Base-by-base conservation (phyloP, 2,329 filamentous ascomycete species). In the Apiospora saccharicola region DNA sequence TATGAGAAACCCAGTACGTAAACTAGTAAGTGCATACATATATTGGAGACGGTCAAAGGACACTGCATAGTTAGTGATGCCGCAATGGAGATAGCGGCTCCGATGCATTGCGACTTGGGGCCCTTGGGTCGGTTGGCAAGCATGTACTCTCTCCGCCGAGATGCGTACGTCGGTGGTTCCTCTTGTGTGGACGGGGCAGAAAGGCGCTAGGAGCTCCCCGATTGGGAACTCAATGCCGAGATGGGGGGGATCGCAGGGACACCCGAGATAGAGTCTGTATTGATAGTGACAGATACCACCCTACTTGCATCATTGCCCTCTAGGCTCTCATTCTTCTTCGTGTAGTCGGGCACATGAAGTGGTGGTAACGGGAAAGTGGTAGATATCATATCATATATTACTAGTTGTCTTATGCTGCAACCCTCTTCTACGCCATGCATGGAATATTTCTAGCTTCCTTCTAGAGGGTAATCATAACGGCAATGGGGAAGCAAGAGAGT, bases 381-480 rank as follows among this genome's bases (percentile, higher is more conserved):
- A 64, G 13, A 57, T 41, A 64, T 64, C 57, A 64, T 64, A 64
- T 41, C 57, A 41, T 64, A 41, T 41, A 22, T 3, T 41, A 13
- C 34, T n/a, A 64, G 34, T 37, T 22, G 57, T 37, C n/a, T 14
- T 13, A 12, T 24, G 34, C 34, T 41, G 34, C 57, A n/a, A 64
- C 57, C 30, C 57, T 41, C 34, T 6, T 41, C 37, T 4, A 37
- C 22, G 30, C 34, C 8, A 64, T 64, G 57, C 57, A 41, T 64
- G 57, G 57, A 64, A 64, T 64, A n/a, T 64, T 64, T 64, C 57
- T 64, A 64, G 57, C 30, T 64, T 41, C 34, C 57, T 64, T 64
- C 57, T 64, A 64, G 57, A 64, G 57, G 57, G 41, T 19, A 64
- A 64, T 41, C 57, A 24, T 22, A 24, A 41, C 34, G 57, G 57